Base-by-base conservation (phyloP, 352 stramenopile genomes). In the Phytophthora pistaciae region DNA sequence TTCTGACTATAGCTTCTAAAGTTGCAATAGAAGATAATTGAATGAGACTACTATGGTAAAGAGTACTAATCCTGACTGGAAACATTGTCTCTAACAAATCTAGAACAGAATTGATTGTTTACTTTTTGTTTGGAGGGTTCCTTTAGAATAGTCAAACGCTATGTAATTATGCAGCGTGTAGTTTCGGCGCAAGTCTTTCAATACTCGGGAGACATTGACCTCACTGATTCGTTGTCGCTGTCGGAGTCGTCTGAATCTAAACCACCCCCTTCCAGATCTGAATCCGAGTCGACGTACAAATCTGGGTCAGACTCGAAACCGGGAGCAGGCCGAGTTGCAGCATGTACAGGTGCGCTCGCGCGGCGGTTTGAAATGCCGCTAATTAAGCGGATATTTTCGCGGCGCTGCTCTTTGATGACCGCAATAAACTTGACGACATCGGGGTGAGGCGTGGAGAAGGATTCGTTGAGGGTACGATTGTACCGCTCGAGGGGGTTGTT, bases 351-450 rank as follows among this genome's bases (percentile, higher is more conserved):
- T 14, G 33, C 31, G 9, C 21, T 8, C 8, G 49, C 49, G 1
- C 60, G 40, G 25, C 48, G 60, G 23, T 60, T 59, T 11, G 49
- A 68, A 61, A 68, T 68, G 25, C 61, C 50, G n/a, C 18, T 48
- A 48, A 48, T 20, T 48, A 48, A 6, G 5, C 50, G 23, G 10
- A 56, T 23, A 56, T 68, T 50, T 42, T 67, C 40, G 3, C 36
- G 61, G 29, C 38, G 40, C 14, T 61, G 21, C n/a, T 61, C 13
- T 20, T 68, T 27, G 21, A 56, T 61, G 61, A 56, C 52, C 23
- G 31, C 44, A 27, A 66, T 44, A 27, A 67, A 60, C 9, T 52
- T 50, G n/a, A 48, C 44, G 8, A 56, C 18, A 3, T 61, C 38
- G 6, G 49, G 36, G 21, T 66, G 49, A 29, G 58, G 27, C 6